These are phyloP conservation scores for Phaeophleospora eucalypticola DNA, from an alignment of 2,329 filamentous ascomycete genomes.

Conservation along the genomic window DNA sequence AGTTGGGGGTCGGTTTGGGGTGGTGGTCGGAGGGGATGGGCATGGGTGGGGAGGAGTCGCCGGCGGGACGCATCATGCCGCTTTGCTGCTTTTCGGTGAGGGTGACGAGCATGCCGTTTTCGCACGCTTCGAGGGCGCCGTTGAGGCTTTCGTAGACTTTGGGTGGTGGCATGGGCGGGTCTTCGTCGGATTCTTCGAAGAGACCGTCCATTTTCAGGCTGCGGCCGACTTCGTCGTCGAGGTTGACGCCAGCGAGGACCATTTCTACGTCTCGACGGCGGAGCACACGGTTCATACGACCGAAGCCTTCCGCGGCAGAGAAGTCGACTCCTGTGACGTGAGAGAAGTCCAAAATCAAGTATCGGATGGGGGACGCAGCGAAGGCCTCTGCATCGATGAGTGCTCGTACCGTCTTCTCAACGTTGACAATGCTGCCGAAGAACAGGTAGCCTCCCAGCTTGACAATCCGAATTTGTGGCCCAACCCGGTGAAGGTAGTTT, in stretches of 20 bases:
- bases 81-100: slow-evolving; percentile 34
- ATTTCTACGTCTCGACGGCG: slow-evolving; percentile 72
- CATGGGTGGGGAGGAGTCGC: slow-evolving; percentile 45
- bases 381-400: slow-evolving; percentile 83
- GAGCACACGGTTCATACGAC: slow-evolving; percentile 81
- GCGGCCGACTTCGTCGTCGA: slow-evolving; percentile 69
- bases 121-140: slow-evolving; percentile 86
- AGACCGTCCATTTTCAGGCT: slow-evolving; percentile 81
- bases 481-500: slow-evolving; percentile 78
- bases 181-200: slow-evolving; percentile 66
- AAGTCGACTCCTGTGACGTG: slow-evolving; percentile 93
- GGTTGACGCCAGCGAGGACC: slow-evolving; percentile 75
- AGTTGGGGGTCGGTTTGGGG: slow-evolving; percentile 27
- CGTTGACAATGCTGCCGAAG: slow-evolving; percentile 94
- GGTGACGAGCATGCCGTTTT: slow-evolving; percentile 77
- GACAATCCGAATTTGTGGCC: slow-evolving; percentile 82
- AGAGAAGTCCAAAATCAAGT: slow-evolving; percentile 80
- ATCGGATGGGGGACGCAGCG: slow-evolving; percentile 72
- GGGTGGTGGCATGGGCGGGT: slow-evolving; percentile 48
- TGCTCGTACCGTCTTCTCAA: slow-evolving; percentile 80
- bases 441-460: slow-evolving; percentile 96
- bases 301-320: slow-evolving; percentile 92
- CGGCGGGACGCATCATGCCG: slow-evolving; percentile 35
- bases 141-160: slow-evolving; percentile 84
- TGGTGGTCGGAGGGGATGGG: slow-evolving; percentile 22